Evolutionary conservation across 495 filamentous ascomycete species (phyloP), one percentile per base, ranked within the genome.

Genomic region (Venustampulla echinocandica): DNA sequence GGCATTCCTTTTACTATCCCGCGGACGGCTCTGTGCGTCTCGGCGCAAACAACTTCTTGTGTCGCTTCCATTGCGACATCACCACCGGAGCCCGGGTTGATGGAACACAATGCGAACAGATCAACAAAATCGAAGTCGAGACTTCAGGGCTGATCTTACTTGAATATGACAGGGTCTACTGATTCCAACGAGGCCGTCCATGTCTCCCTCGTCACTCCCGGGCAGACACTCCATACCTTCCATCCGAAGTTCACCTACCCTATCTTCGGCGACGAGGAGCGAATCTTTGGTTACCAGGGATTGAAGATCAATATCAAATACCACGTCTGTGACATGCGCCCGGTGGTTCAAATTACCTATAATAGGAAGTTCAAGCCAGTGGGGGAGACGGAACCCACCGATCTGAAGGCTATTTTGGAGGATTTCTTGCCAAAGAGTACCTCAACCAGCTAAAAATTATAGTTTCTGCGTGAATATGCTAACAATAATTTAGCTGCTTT

Each of bases 221-320:
- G 68, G 15, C 76, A 76, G 55, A 76, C 74, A 3, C 56, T 84
- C 23, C 69, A 72, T 15, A 73, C 70, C 44, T 96, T 97, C 65
- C 74, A 85, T 47, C 92, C 92, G 1, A 75, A 75, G 55, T 92
- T 90, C 63, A 95, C 89, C 15, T 95, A 95, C 61, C 68, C 84
- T 0, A 84, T 99, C 46, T 97, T 96, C 57, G 90, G 88, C 57
- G 82, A 96, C 13, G 81, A 87, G 0, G 88, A 99, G 66, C 70
- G 68, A 13, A 90, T 99, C 41, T 90, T 95, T 53, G 92, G 92
- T 18, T 95, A 97, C 65, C 79, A 84, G 53, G 75, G 76, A 21
- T 69, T 95, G 44, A 75, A 79, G 38, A 79, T 97, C 51, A 71
- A 81, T 32, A 61, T 99, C 37, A 75, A 73, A 27, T 95, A 89